phyloP scores from a whole-genome alignment of 2,329 filamentous ascomycete species.

The Pseudopithomyces chartarum region DNA sequence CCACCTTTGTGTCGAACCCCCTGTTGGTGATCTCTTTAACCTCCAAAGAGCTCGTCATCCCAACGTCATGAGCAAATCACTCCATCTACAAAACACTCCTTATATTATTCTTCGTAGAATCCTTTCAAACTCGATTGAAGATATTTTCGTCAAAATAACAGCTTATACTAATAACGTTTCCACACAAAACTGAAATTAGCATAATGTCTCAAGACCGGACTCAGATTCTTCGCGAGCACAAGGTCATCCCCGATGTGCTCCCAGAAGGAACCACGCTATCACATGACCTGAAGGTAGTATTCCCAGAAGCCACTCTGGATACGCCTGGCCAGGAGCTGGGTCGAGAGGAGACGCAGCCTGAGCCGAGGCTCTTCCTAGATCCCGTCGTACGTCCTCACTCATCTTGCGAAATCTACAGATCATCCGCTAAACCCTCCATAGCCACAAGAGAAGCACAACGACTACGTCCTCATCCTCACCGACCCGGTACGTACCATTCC shows the following conservation, averaged over 20 bases:
- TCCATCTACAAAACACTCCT: no score
- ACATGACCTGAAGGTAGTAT: slow-evolving; percentile 20
- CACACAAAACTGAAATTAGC: background rate
- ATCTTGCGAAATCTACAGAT: background rate
- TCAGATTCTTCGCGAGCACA: slow-evolving; percentile 14
- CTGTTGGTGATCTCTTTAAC: background rate
- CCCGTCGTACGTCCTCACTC: slow-evolving; percentile 12
- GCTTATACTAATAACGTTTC: background rate
- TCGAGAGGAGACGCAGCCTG: slow-evolving; percentile 21
- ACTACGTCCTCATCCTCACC: slow-evolving; percentile 24
- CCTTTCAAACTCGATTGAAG: background rate
- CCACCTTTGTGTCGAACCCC: background rate
- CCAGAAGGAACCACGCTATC: slow-evolving; percentile 11
- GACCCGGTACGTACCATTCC: slow-evolving; percentile 17
- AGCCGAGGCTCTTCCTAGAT: slow-evolving; percentile 18
- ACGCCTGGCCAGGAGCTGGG: slow-evolving; percentile 19
- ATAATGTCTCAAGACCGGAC: slow-evolving; percentile 6
- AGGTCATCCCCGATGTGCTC: slow-evolving; percentile 26
- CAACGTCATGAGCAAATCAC: background rate
- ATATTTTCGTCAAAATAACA: background rate
- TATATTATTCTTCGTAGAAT: no score
- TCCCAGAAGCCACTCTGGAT: slow-evolving; percentile 19
- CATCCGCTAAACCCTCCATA: background rate
- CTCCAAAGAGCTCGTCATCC: background rate
- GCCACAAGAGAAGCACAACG: slow-evolving; percentile 16